Percentiles rank a stretch among this genome's conserved stretches.
phyloP scores from a whole-genome alignment of 2,329 filamentous ascomycete genomes.

The Microascus cirrosus region DNA sequence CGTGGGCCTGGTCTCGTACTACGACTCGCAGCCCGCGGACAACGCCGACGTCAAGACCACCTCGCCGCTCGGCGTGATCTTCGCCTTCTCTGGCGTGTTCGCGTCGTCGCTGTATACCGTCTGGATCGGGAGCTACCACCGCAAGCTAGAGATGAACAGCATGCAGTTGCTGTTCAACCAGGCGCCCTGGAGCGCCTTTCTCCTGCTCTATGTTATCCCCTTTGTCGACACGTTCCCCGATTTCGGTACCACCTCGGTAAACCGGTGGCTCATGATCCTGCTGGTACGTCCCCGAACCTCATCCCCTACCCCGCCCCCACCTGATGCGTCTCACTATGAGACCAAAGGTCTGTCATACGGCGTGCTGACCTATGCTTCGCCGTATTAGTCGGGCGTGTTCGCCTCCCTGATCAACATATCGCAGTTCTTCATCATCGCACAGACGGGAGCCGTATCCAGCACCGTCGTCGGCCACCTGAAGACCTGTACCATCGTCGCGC shows the following conservation, averaged over 20 bases:
- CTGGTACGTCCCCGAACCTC: constrained; percentile 44
- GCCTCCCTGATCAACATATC: constrained; percentile 56
- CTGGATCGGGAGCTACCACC: constrained; percentile 56
- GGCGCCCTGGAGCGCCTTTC: constrained; percentile 48
- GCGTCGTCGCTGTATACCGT: constrained; percentile 59
- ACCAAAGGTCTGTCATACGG: not conserved
- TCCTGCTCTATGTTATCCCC: constrained; percentile 55
- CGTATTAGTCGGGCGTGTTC: constrained; percentile 44
- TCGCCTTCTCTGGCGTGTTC: constrained; percentile 52
- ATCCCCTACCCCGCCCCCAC: not conserved
- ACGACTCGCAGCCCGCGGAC: constrained; percentile 44
- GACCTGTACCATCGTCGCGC: constrained; percentile 52
- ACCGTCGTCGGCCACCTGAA: constrained; percentile 57
- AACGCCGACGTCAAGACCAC: constrained; percentile 42
- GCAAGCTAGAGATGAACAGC: constrained; percentile 53
- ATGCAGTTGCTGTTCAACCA: constrained; percentile 62
- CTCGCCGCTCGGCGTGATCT: constrained; percentile 46
- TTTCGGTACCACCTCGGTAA: constrained; percentile 37
- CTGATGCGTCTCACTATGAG: not conserved
- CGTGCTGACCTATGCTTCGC: not conserved
- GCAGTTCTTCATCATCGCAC: constrained; percentile 51
- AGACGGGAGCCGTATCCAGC: constrained; percentile 51
- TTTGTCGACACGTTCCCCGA: constrained; percentile 53
- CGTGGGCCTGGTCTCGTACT: constrained; percentile 57
- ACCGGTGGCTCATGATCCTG: constrained; percentile 46